These are phyloP conservation scores for Botrytis tulipae DNA, from an alignment of 2,329 filamentous ascomycete genomes.

Conservation along the genomic window DNA sequence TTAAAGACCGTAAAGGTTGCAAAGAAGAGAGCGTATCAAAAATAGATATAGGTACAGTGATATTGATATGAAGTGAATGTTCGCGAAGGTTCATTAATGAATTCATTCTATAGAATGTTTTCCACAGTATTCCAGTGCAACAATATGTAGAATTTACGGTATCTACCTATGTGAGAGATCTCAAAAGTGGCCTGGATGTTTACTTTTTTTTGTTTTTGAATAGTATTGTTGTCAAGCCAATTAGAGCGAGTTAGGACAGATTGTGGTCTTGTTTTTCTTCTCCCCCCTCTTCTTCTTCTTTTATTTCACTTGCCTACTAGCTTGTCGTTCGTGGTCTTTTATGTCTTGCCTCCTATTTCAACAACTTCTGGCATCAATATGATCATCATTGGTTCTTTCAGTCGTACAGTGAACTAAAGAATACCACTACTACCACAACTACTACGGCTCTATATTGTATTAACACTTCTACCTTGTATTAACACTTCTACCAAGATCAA, in stretches of 20 bases:
- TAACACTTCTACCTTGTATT: background rate
- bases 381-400: background rate
- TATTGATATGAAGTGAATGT: background rate
- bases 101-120: background rate
- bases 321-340: background rate
- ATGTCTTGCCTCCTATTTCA: background rate
- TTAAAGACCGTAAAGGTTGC: fast-evolving
- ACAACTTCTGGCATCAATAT: background rate
- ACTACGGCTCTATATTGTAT: background rate
- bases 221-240: background rate
- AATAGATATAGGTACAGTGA: fast-evolving
- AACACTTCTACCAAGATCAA: background rate
- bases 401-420: background rate
- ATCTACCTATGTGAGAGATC: background rate
- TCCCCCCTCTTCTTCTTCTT: background rate
- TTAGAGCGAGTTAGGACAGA: background rate
- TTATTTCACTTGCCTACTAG: background rate
- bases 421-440: background rate
- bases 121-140: too few relatives aligned
- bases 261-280: background rate
- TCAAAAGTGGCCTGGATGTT: background rate
- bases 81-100: fast-evolving
- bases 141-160: background rate
- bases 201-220: background rate
- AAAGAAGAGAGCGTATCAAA: background rate